Evolutionary conservation across 352 stramenopile genomes (phyloP), one percentile per base, ranked within the genome.

Genomic region (Peronospora belbahrii): DNA sequence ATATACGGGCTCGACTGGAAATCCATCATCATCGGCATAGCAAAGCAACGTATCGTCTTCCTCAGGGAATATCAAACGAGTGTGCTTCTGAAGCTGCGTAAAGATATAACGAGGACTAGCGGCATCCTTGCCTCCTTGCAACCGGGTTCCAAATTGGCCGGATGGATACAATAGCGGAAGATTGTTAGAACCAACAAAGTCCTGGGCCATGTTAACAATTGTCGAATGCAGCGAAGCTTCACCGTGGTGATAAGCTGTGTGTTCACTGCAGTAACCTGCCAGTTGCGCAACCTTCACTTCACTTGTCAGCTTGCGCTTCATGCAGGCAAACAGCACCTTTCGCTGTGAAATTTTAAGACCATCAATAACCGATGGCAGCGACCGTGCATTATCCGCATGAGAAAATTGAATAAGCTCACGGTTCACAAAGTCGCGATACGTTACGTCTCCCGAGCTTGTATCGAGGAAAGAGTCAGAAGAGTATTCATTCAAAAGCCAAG

Each of bases 281-380:
- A 99, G 85, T 65, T 99, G 97, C 7, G 96, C 96, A 8, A 99
- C 97, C 65, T 99, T 99, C 40, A 99, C 97, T 57, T 99, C 97
- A 17, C 85, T 91, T 24, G 95, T 98, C 2, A 99, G 79, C 57
- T 98, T 99, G 38, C 96, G 88, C 66, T 98, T 98, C 64, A 99
- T 88, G 49, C 96, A 99, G 10, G 88, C 87, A 59, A 97, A 99
- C 7, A 99, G 65, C 7, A 99, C 86, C 57, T 98, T 98, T 6
- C 95, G 77, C 69, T 98, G 95, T 8, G 90, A 97, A n/a, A 95
- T 87, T 60, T 98, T 98, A 40, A 98, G 91, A 1, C 96, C 96
- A 53, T 99, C 96, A 27, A 99, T 70, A 0, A 98, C 75, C 17
- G 93, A 93, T 13, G 95, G 95, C 42, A 99, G 85, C 4, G 95